Conservation (phyloP, 2,329 filamentous ascomycete genomes). For the Rhytidhysteron rufulum region DNA sequence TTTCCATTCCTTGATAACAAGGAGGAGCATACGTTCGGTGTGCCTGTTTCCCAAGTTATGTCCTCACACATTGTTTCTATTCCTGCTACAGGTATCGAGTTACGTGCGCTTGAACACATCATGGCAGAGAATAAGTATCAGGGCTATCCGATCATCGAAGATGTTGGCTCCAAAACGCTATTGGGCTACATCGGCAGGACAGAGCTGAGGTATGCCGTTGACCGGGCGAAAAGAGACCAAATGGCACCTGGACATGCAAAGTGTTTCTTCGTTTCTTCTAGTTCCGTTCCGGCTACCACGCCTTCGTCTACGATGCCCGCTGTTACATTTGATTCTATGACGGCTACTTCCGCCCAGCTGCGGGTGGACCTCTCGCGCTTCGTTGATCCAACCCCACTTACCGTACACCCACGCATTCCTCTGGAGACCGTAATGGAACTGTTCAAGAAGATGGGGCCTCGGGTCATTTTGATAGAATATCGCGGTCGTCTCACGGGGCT, state of each 20-base stretch:
- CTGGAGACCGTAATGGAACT: slow-evolving; percentile 98
- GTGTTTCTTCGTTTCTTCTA: slow-evolving; percentile 64
- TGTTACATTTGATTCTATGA: slow-evolving; percentile 57
- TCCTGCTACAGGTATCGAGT: slow-evolving; percentile 67
- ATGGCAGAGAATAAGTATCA: slow-evolving; percentile 78
- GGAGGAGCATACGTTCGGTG: slow-evolving; percentile 94
- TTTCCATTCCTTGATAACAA: slow-evolving; percentile 97
- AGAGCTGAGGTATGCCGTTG: slow-evolving; percentile 85
- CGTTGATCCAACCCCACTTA: slow-evolving; percentile 83
- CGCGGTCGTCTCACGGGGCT: slow-evolving; percentile 78
- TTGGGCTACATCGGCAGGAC: slow-evolving; percentile 91
- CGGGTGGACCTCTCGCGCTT: slow-evolving; percentile 79
- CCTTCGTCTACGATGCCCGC: slow-evolving; percentile 31
- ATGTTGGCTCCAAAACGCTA: slow-evolving; percentile 64
- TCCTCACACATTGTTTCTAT: slow-evolving; percentile 70
- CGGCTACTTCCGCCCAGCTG: slow-evolving; percentile 53
- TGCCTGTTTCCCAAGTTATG: slow-evolving; percentile 90
- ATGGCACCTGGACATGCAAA: slow-evolving; percentile 63
- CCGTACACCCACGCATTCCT: slow-evolving; percentile 84
- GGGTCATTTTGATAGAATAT: slow-evolving; percentile 90
- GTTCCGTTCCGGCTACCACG: slow-evolving; percentile 13
- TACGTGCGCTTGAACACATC: slow-evolving; percentile 73
- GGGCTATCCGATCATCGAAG: slow-evolving; percentile 88
- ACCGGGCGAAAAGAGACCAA: slow-evolving; percentile 68
- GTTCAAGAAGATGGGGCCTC: slow-evolving; percentile 94